These are phyloP conservation scores for Eucalyptus erythrocorys DNA, from an alignment of 345 rosid species.

Conservation along the genomic window DNA sequence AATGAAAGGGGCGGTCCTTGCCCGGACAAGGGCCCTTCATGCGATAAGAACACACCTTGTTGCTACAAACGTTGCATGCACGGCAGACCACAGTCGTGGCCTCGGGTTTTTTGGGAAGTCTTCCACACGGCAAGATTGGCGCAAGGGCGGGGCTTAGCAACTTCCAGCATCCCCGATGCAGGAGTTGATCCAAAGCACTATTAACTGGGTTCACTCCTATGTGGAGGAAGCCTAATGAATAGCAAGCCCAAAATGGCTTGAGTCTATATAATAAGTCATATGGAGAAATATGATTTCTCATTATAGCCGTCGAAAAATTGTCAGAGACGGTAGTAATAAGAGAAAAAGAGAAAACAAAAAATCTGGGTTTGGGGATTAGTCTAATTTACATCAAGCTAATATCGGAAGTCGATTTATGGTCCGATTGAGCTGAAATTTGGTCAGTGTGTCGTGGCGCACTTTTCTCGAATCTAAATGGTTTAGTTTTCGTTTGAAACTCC, in stretches of 20 bases:
- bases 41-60: neutral
- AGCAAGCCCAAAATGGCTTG: no score
- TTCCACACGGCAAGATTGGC: neutral
- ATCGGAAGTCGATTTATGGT: fast-evolving
- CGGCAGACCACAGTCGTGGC: neutral
- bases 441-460: fast-evolving
- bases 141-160: neutral
- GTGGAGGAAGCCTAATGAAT: fast-evolving
- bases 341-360: fast-evolving
- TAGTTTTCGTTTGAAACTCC: fast-evolving
- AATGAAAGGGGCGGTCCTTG: neutral
- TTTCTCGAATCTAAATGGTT: no score
- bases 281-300: no score
- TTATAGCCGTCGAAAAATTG: no score
- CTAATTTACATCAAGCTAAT: no score
- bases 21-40: neutral
- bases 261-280: no score
- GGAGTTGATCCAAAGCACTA: fast-evolving
- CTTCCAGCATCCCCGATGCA: neutral
- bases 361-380: no score
- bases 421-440: no score
- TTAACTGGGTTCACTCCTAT: fast-evolving
- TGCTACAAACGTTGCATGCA: neutral
- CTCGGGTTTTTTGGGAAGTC: neutral
- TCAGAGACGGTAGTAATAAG: no score